Evolutionary conservation across 108 stramenopile species (phyloP).

Genomic region (Cyclostephanos tholiformis): DNA sequence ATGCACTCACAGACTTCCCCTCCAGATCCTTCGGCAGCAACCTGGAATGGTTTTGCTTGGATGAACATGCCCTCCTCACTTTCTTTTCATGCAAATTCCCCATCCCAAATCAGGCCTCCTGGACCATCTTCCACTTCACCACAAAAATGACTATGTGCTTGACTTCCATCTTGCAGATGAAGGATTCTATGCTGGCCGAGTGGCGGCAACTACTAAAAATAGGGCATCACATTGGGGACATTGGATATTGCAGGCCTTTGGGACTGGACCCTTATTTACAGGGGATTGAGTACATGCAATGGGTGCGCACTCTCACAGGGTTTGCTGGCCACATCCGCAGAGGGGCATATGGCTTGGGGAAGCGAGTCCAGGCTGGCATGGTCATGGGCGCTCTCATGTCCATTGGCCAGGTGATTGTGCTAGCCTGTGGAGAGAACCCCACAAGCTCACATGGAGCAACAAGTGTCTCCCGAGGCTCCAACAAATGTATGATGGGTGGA

Average conservation of each 20-base stretch:
- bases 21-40: too few relatives aligned
- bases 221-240: conserved; percentile 11
- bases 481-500: not conserved
- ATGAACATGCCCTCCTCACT: not conserved
- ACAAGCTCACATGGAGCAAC: not conserved
- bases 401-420: conserved; percentile 13
- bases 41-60: conserved; percentile 10
- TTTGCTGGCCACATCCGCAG: not conserved
- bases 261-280: too few relatives aligned
- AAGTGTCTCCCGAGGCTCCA: not conserved
- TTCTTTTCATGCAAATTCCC: conserved; percentile 8
- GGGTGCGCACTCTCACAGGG: not conserved
- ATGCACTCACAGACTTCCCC: conserved; percentile 11
- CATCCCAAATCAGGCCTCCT: too few relatives aligned
- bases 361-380: conserved; percentile 4
- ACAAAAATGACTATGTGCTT: not conserved
- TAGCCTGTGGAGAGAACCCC: conserved; percentile 11
- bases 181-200: too few relatives aligned
- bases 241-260: conserved; percentile 13
- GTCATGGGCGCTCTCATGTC: conserved; percentile 14
- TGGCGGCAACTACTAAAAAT: too few relatives aligned
- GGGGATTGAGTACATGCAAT: not conserved
- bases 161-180: conserved; percentile 15
- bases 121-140: not conserved
- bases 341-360: not conserved